Percentiles rank a stretch among this genome's conserved stretches.
Conservation (phyloP, 2,329 filamentous ascomycete species). For the Aspergillus phoenicis region DNA sequence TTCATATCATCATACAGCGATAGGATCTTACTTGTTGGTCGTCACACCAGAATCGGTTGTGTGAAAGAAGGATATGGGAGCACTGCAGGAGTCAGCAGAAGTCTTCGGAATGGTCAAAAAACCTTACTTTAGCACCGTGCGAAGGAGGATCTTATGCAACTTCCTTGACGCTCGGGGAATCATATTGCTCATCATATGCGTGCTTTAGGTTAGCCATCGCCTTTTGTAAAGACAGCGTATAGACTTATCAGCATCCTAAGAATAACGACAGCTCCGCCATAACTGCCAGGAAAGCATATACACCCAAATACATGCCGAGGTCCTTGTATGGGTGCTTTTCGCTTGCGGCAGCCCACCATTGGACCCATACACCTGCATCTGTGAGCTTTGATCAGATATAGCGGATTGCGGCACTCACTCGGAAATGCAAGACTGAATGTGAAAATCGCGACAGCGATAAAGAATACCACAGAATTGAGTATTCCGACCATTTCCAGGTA, state of each 20-base stretch:
- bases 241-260: slow-evolving; percentile 2
- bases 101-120: no score
- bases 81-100: not conserved
- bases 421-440: slow-evolving; percentile 8
- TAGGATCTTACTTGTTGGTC: not conserved
- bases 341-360: not conserved
- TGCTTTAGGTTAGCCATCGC: not conserved
- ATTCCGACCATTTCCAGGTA: slow-evolving; percentile 1
- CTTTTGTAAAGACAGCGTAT: no score
- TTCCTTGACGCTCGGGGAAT: not conserved
- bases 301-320: not conserved
- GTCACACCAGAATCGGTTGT: slow-evolving; percentile 1
- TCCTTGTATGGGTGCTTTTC: not conserved
- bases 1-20: not conserved
- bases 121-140: not conserved
- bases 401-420: not conserved
- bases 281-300: not conserved
- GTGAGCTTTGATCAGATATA: not conserved
- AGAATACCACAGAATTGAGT: not conserved
- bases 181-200: slow-evolving; percentile 6
- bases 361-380: not conserved
- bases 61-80: slow-evolving; percentile 22
- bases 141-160: not conserved
- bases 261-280: not conserved
- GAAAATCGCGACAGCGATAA: not conserved